Percentiles rank a stretch among this genome's conserved stretches.
These are phyloP conservation scores for Capronia americana DNA, from an alignment of 2,329 filamentous ascomycete species.

Conservation along the genomic window DNA sequence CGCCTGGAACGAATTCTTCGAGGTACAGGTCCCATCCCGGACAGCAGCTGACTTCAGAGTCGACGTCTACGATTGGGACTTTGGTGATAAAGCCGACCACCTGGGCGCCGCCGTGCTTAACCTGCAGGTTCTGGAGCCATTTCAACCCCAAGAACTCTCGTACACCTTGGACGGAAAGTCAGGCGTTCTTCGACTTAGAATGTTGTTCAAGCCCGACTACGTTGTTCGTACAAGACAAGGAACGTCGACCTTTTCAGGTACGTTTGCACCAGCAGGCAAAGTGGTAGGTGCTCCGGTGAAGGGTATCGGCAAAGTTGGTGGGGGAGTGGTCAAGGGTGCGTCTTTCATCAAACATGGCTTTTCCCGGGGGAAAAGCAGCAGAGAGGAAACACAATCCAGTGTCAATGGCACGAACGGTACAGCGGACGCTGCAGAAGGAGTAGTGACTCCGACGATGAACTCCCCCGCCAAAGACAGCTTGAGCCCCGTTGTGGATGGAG, in stretches of 20 bases:
- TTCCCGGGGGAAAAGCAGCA: conserved; percentile 68
- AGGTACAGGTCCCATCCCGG: conserved; percentile 79
- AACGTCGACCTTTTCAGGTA: conserved; percentile 89
- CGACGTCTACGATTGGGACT: conserved; percentile 93
- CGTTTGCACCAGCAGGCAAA: conserved; percentile 83
- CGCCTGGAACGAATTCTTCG: conserved; percentile 95
- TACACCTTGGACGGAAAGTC: conserved; percentile 87
- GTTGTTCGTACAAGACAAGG: conserved; percentile 85
- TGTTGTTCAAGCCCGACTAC: conserved; percentile 93
- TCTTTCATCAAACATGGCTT: conserved; percentile 89
- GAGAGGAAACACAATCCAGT: conserved; percentile 40
- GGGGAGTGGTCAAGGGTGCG: conserved; percentile 85
- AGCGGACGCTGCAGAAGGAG: conserved; percentile 19
- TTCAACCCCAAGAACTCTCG: conserved; percentile 76
- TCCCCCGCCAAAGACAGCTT: conserved; percentile 35
- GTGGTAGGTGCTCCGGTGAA: conserved; percentile 97
- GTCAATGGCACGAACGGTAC: conserved; percentile 32
- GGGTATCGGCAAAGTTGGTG: conserved; percentile 80
- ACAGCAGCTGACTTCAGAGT: conserved; percentile 83
- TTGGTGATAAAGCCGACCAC: conserved; percentile 91
- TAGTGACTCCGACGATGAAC: conserved; percentile 22
- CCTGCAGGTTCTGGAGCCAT: conserved; percentile 81
- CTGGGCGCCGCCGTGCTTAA: conserved; percentile 80
- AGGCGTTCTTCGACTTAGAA: conserved; percentile 77
- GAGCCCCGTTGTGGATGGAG: conserved; percentile 24